These are phyloP conservation scores for Fusarium sterilihyphosum DNA, from an alignment of 2,329 filamentous ascomycete genomes.

Conservation along the genomic window DNA sequence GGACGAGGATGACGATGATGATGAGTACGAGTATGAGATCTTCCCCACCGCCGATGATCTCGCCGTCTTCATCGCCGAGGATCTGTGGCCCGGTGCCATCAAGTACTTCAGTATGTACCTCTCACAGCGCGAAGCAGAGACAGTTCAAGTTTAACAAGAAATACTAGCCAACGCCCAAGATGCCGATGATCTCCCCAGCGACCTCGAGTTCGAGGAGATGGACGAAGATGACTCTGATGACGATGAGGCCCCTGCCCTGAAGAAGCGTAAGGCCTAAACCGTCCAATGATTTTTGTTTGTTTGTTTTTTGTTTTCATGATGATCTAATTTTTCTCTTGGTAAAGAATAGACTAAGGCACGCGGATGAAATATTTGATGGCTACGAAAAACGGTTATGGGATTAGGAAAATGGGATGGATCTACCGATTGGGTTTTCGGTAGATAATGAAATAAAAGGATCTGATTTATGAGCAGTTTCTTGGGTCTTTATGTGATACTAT, in stretches of 20 bases:
- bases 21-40: slow-evolving; percentile 79
- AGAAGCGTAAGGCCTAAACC: slow-evolving; percentile 56
- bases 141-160: slow-evolving; percentile 46
- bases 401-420: slow-evolving; percentile 10
- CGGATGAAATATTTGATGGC: slow-evolving; percentile 9
- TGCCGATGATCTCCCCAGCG: slow-evolving; percentile 68
- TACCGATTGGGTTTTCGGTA: slow-evolving; percentile 10
- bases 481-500: background rate
- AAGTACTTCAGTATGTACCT: slow-evolving; percentile 86
- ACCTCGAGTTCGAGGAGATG: slow-evolving; percentile 74
- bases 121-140: background rate
- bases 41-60: slow-evolving; percentile 89
- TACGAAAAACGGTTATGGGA: slow-evolving; percentile 15
- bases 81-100: slow-evolving; percentile 88
- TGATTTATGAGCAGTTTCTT: background rate
- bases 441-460: slow-evolving; percentile 7
- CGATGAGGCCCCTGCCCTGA: slow-evolving; percentile 53
- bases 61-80: slow-evolving; percentile 82
- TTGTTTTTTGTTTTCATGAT: background rate
- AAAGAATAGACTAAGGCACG: slow-evolving; percentile 36
- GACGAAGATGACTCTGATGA: slow-evolving; percentile 50
- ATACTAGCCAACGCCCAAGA: slow-evolving; percentile 66
- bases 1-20: slow-evolving; percentile 68
- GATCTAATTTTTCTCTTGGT: slow-evolving; percentile 32
- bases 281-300: background rate